Percentiles rank a stretch among this genome's conserved stretches.
Evolutionary conservation across 805 yeast species (phyloP).

Genomic region (Starmera dryadoides): DNA sequence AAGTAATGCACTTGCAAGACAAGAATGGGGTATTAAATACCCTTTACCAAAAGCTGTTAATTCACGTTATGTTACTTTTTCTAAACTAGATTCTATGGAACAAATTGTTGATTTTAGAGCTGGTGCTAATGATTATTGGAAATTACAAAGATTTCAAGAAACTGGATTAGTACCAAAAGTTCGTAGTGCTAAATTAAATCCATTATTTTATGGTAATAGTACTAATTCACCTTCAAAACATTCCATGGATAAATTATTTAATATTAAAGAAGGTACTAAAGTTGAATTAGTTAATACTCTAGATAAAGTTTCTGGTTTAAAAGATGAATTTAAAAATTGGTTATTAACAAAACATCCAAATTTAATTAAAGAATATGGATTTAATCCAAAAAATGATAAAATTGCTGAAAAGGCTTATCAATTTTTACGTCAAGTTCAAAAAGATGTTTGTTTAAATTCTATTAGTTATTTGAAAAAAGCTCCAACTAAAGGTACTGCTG

Average conservation of each 20-base stretch:
- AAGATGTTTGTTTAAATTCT: slow-evolving; percentile 4
- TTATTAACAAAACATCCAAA: slow-evolving; percentile 44
- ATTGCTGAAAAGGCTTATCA: slow-evolving; percentile 5
- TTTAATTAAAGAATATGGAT: slow-evolving; percentile 20
- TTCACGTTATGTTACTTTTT: slow-evolving; percentile 51
- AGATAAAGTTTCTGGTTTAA: slow-evolving; percentile 30
- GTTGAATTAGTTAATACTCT: slow-evolving; percentile 2
- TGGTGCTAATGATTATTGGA: slow-evolving; percentile 50
- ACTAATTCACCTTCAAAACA: slow-evolving; percentile 22
- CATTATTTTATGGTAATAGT: slow-evolving; percentile 23
- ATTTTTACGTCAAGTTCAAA: slow-evolving; percentile 25
- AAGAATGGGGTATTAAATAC: slow-evolving; percentile 73
- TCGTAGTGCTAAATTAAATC: slow-evolving; percentile 22
- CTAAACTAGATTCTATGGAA: slow-evolving; percentile 60
- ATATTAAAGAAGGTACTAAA: slow-evolving; percentile 1
- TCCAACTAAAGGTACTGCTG: slow-evolving; percentile 60
- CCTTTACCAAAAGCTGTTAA: slow-evolving; percentile 58
- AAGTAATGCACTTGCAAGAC: slow-evolving; percentile 52
- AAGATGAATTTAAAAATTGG: slow-evolving; percentile 49
- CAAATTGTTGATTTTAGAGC: slow-evolving; percentile 69
- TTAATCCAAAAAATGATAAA: slow-evolving; percentile 22
- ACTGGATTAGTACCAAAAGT: slow-evolving; percentile 38
- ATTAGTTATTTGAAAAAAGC: slow-evolving; percentile 2
- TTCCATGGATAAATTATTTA: slow-evolving; percentile 22
- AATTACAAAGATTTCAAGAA: slow-evolving; percentile 61